phyloP scores from a whole-genome alignment of 2,329 filamentous ascomycete species.

The Aspergillus tamarii region DNA sequence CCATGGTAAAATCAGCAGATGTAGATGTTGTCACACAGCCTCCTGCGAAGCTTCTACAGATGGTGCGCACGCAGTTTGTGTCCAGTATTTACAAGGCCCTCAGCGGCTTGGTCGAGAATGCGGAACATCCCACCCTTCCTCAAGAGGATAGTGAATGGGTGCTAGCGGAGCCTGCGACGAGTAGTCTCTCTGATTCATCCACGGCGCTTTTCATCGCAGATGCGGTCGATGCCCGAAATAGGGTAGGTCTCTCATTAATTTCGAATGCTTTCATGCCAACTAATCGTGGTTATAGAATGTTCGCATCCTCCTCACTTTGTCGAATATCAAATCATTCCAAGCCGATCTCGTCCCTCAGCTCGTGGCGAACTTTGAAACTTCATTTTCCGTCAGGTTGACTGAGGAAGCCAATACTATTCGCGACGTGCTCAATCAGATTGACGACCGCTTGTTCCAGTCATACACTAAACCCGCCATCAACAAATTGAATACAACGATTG shows the following conservation, averaged over 20 bases:
- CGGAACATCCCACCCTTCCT: conserved; percentile 72
- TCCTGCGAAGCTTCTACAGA: conserved; percentile 82
- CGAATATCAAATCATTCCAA: conserved; percentile 84
- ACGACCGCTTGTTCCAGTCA: conserved; percentile 85
- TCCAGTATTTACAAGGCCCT: conserved; percentile 91
- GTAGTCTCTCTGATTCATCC: conserved; percentile 35
- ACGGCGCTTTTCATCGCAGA: conserved; percentile 51
- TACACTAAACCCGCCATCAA: conserved; percentile 81
- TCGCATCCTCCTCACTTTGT: conserved; percentile 89
- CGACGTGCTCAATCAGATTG: conserved; percentile 88
- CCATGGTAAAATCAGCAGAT: conserved; percentile 72
- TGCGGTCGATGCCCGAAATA: conserved; percentile 57
- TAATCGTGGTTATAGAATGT: conserved; percentile 67
- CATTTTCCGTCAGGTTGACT: conserved; percentile 91
- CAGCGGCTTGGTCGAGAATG: conserved; percentile 96
- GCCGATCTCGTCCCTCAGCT: conserved; percentile 81
- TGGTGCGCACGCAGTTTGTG: conserved; percentile 90
- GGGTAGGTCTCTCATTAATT: conserved; percentile 44
- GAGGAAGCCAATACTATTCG: conserved; percentile 91
- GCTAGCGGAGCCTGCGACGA: conserved; percentile 45
- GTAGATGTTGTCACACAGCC: conserved; percentile 82
- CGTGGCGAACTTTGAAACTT: conserved; percentile 89
- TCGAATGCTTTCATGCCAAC: neutral
- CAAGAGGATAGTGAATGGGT: conserved; percentile 59
- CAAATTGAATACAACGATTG: conserved; percentile 69